phyloP scores from a whole-genome alignment of 2,329 filamentous ascomycete species.

The Ambrosiella xylebori region DNA sequence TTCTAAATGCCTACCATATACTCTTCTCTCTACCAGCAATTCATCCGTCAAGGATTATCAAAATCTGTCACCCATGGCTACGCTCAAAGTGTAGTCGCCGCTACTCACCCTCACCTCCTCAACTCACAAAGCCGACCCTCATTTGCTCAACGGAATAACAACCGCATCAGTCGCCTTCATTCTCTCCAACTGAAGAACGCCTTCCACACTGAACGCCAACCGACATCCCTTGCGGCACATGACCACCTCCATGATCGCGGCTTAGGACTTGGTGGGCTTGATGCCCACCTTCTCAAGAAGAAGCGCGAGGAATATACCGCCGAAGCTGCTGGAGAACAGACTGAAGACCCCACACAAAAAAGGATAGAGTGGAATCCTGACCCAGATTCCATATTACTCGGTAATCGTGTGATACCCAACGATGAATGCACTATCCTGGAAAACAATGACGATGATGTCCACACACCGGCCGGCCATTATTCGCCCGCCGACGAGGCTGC shows the following conservation, averaged over 20 bases:
- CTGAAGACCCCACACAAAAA: slow-evolving; percentile 79
- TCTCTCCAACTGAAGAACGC: slow-evolving; percentile 53
- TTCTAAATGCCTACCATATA: slow-evolving; percentile 81
- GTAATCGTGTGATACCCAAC: slow-evolving; percentile 20
- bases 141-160: slow-evolving; percentile 41
- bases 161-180: slow-evolving; percentile 35
- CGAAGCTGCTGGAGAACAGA: slow-evolving; percentile 31
- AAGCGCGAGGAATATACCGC: slow-evolving; percentile 43
- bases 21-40: slow-evolving; percentile 53
- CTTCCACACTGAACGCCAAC: slow-evolving; percentile 44
- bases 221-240: slow-evolving; percentile 27
- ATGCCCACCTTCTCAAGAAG: slow-evolving; percentile 81
- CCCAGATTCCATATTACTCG: slow-evolving; percentile 36
- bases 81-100: slow-evolving; percentile 92
- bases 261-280: slow-evolving; percentile 46
- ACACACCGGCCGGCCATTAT: slow-evolving; percentile 17
- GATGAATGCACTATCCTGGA: slow-evolving; percentile 12
- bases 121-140: slow-evolving; percentile 53
- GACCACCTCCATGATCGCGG: slow-evolving; percentile 37
- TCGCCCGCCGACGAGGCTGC: slow-evolving; percentile 34
- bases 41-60: slow-evolving; percentile 87
- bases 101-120: slow-evolving; percentile 62
- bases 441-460: slow-evolving; percentile 16
- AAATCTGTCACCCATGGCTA: slow-evolving; percentile 97
- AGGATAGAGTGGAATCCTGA: slow-evolving; percentile 74